Evolutionary conservation across 139 green algal genomes (phyloP).

Genomic region (Chlorella sp.): DNA sequence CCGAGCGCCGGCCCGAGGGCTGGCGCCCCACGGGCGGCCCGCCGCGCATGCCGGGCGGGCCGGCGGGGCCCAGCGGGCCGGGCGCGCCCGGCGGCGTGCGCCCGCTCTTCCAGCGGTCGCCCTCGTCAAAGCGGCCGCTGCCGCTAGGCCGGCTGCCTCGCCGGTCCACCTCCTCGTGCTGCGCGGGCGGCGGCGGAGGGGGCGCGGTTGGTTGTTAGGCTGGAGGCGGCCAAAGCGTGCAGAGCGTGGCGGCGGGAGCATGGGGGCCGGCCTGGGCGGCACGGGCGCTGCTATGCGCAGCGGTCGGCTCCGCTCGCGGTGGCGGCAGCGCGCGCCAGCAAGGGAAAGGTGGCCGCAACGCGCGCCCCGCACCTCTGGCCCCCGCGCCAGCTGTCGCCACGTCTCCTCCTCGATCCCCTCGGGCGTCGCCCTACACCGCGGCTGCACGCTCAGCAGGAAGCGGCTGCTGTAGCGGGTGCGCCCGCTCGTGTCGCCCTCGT

Average conservation of each 20-base stretch:
- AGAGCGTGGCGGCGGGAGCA: too few species aligned
- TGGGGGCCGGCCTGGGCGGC: constrained; percentile 16
- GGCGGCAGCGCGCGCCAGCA: too few species aligned
- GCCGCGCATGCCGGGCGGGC: constrained; percentile 19
- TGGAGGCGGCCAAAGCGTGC: too few species aligned
- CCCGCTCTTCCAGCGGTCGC: constrained; percentile 25
- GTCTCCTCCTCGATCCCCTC: constrained; percentile 27
- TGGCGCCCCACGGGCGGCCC: constrained; percentile 3
- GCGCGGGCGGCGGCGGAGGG: too few species aligned
- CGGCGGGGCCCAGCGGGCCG: constrained; percentile 10
- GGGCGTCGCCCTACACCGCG: not conserved
- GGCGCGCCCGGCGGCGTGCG: constrained; percentile 12
- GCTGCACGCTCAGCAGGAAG: constrained; percentile 11
- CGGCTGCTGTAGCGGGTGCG: constrained; percentile 23
- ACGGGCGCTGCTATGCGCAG: too few species aligned
- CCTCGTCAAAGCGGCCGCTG: constrained; percentile 1
- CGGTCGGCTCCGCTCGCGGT: too few species aligned
- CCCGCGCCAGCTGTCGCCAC: constrained; percentile 19
- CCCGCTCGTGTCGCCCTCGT: constrained; percentile 15
- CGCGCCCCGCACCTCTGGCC: too few species aligned
- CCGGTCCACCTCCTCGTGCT: too few species aligned
- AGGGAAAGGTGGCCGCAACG: too few species aligned
- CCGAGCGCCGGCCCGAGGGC: constrained; percentile 18
- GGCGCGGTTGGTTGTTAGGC: too few species aligned
- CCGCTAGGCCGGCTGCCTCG: not conserved